Percentiles rank a stretch among this genome's conserved stretches.
Conservation (phyloP, 208 protist species). For the Acanthamoeba royreba region DNA sequence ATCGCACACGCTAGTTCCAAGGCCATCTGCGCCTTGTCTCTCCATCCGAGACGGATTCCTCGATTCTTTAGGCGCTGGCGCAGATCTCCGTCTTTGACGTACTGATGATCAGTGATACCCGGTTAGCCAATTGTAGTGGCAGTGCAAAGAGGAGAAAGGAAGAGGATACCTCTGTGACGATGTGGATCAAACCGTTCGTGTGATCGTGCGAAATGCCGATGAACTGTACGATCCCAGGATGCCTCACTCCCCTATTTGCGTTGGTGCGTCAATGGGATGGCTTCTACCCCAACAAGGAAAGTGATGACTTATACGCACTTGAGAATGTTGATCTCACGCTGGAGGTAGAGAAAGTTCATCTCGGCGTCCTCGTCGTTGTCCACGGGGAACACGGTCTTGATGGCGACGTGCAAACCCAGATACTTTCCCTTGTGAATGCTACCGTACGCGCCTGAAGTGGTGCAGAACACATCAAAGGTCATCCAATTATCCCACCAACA, state of each 20-base stretch:
- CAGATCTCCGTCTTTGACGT: background rate
- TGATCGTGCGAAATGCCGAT: constrained; percentile 30
- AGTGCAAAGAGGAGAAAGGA: too few relatives aligned
- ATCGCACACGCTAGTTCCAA: constrained; percentile 1
- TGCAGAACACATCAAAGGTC: background rate
- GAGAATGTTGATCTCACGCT: constrained; percentile 30
- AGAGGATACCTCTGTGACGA: constrained; percentile 8
- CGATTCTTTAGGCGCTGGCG: background rate
- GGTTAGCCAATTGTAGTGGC: too few relatives aligned
- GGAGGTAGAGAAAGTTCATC: constrained; percentile 27
- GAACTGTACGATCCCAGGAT: constrained; percentile 8
- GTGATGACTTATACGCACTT: background rate
- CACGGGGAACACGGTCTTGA: constrained; percentile 32
- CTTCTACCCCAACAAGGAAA: background rate
- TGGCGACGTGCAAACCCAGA: constrained; percentile 9
- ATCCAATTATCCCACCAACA: background rate
- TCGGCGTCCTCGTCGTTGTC: constrained; percentile 10
- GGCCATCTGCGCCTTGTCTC: background rate
- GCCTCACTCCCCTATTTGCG: background rate
- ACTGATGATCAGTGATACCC: background rate
- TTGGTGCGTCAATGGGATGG: background rate
- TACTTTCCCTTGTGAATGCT: constrained; percentile 28
- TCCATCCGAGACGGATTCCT: background rate
- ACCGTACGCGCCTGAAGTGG: background rate
- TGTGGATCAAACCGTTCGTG: constrained; percentile 17